Evolutionary conservation across 75 land plant species (phyloP), one percentile per base, ranked within the genome.

Genomic region (Adiantum capillusveneris): DNA sequence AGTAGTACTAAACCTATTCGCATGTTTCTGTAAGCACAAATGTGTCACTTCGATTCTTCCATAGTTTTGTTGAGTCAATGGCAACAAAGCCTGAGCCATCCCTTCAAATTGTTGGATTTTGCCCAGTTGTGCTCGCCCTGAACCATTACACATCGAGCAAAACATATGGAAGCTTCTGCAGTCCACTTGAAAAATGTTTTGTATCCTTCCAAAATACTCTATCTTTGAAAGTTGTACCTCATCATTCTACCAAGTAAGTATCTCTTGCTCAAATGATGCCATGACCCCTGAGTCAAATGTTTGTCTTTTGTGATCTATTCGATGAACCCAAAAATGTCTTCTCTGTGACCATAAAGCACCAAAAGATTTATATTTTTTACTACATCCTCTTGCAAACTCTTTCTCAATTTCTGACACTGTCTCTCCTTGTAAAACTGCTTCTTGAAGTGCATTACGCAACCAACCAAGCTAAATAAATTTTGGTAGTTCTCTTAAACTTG

Each of bases 131-230:
- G 49, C 5, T 14, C 14, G 14, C 49, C 14, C 14, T 46, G 49
- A 46, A 46, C 49, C 49, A 46, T 46, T 46, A 6, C 49, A 46
- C 49, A 46, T 46, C 14, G 17, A 46, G 17, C 21, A 46, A n/a
- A 17, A 46, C 2, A 7, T 7, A 3, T 46, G 17, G 17, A 46
- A 46, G 5, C 49, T 46, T 17, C 49, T 46, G 14, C 6, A 46
- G 14, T 46, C 5, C 14, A 46, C 14, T 46, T 46, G 6, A 17
- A 46, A 46, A 3, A 46, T 46, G 14, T 46, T 17, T 46, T 46
- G 49, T 6, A 46, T 46, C 2, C 6, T 17, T 46, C 49, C 49
- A 46, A 1, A 46, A 2, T 46, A 46, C 21, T 46, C 49, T 1
- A 46, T 20, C 49, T 46, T 46, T 6, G 17, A 17, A 46, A 46